Conservation (phyloP, 2,329 filamentous ascomycete species). For the Cylindrodendrum hubeiense region DNA sequence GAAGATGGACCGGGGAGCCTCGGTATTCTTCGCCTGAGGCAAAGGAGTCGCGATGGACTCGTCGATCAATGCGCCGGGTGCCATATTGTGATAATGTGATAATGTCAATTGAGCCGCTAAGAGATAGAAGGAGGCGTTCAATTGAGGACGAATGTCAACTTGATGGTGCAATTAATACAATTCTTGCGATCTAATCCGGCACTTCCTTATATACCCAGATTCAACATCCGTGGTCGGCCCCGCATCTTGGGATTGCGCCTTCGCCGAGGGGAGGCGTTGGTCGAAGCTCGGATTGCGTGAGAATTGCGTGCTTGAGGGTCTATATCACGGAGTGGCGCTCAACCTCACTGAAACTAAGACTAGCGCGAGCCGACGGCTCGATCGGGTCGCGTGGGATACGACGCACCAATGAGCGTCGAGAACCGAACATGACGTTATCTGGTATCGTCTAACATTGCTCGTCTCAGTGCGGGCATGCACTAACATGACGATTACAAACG, state of each 20-base stretch:
- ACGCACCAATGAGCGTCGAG: conserved; percentile 1
- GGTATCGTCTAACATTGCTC: neutral
- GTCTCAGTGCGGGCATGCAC: too few relatives aligned
- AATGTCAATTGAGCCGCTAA: neutral
- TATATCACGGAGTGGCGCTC: conserved; percentile 45
- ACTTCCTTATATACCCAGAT: conserved; percentile 33
- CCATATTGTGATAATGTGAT: conserved; percentile 30
- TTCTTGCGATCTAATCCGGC: neutral
- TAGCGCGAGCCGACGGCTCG: conserved; percentile 11
- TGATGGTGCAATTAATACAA: neutral
- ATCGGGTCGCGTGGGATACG: neutral
- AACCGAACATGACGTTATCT: conserved; percentile 19
- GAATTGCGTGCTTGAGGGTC: conserved; percentile 43
- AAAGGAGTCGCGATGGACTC: conserved; percentile 30
- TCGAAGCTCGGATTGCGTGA: conserved; percentile 41
- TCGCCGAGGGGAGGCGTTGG: conserved; percentile 33
- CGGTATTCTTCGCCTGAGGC: conserved; percentile 39
- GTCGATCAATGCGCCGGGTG: conserved; percentile 42
- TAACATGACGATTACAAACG: neutral
- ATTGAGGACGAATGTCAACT: conserved; percentile 11
- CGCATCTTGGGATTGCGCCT: conserved; percentile 41
- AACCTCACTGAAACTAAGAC: conserved; percentile 20
- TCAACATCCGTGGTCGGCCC: conserved; percentile 31
- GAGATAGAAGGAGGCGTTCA: neutral
- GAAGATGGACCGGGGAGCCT: conserved; percentile 50